These are phyloP conservation scores for Thymus quinquecostatus DNA, from an alignment of 257 asterid genomes.

Conservation along the genomic window DNA sequence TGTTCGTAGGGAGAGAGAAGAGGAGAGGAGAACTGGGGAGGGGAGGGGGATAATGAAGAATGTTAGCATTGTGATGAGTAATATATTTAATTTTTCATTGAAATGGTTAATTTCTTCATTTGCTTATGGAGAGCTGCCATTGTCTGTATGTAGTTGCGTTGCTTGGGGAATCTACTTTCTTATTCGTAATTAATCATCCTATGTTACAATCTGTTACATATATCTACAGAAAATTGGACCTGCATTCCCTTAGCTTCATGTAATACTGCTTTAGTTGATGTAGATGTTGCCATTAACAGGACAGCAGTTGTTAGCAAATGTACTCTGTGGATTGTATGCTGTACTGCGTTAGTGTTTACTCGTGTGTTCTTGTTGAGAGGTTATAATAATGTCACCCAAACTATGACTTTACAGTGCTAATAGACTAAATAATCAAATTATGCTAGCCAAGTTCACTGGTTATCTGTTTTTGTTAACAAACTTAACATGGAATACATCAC, in stretches of 20 bases:
- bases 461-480: not conserved
- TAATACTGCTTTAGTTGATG: conserved; percentile 4
- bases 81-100: not conserved
- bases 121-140: not conserved
- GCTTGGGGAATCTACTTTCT: not conserved
- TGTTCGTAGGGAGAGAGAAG: not conserved
- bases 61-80: not conserved
- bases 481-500: not conserved
- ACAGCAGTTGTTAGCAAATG: not conserved
- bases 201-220: not conserved
- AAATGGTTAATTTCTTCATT: not conserved
- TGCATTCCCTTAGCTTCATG: conserved; percentile 7
- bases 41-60: not conserved
- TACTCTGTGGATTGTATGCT: no score
- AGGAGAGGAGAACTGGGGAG: no score
- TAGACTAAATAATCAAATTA: not conserved
- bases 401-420: not conserved
- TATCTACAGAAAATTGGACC: not conserved
- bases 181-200: not conserved
- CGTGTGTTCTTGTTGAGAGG: not conserved
- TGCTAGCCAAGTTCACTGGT: not conserved
- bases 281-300: conserved; percentile 7
- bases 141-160: conserved; percentile 4
- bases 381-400: not conserved
- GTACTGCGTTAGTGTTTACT: no score